Conservation (phyloP, 306 rosid species). For the Glycyrrhiza uralensis region DNA sequence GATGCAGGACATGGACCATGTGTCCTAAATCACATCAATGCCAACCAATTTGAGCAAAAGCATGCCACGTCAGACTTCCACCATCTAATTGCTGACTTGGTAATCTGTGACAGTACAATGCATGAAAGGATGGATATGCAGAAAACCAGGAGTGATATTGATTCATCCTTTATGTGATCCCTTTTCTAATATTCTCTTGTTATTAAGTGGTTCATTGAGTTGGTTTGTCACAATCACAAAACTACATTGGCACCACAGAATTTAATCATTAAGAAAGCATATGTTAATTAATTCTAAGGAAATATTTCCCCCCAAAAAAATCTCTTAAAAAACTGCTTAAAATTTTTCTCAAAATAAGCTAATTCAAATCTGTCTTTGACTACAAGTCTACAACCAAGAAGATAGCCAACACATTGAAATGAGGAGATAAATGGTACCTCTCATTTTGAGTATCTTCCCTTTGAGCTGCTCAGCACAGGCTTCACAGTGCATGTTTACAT, state of each 20-base stretch:
- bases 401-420: background rate
- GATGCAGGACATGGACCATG: constrained; percentile 2
- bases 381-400: background rate
- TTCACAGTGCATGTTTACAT: constrained; percentile 85
- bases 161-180: constrained; percentile 15
- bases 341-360: background rate
- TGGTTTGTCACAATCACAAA: background rate
- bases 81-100: constrained; percentile 9
- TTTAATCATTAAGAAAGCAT: background rate
- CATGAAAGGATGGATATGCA: too few species aligned
- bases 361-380: background rate
- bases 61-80: constrained; percentile 22
- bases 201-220: background rate
- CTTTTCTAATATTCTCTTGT: background rate
- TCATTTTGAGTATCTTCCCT: constrained; percentile 79
- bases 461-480: constrained; percentile 88
- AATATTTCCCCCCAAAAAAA: too few species aligned
- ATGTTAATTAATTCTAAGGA: background rate
- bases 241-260: background rate
- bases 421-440: constrained; percentile 45
- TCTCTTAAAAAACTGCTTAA: background rate
- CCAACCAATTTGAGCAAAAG: background rate
- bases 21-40: constrained; percentile 6
- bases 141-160: too few species aligned
- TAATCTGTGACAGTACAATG: too few species aligned